phyloP scores from a whole-genome alignment of 1,284 basidiomycete species.

The Marasmius fiardii region DNA sequence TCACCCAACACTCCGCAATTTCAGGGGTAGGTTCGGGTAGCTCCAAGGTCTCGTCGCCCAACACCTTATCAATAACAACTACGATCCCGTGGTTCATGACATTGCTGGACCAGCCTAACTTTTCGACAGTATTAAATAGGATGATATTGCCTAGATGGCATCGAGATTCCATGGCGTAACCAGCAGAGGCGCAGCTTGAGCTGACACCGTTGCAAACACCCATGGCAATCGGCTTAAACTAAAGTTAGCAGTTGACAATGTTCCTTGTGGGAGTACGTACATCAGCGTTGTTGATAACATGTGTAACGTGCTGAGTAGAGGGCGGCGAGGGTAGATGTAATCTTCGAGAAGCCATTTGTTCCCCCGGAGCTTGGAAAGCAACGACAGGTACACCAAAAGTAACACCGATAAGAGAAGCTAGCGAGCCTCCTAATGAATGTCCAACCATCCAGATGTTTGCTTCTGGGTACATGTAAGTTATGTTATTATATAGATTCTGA shows the following conservation, averaged over 20 bases:
- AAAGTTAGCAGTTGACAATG: neutral
- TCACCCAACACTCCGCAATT: constrained; percentile 29
- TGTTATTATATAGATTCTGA: constrained; percentile 75
- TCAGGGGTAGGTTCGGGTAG: constrained; percentile 36
- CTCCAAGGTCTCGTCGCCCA: constrained; percentile 42
- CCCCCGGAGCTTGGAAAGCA: constrained; percentile 80
- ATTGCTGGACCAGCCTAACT: constrained; percentile 77
- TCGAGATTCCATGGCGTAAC: constrained; percentile 63
- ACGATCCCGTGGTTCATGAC: constrained; percentile 68
- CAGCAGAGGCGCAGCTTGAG: constrained; percentile 55
- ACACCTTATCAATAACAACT: constrained; percentile 61
- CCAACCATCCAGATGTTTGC: constrained; percentile 81
- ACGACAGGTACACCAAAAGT: constrained; percentile 86
- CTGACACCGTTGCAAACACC: constrained; percentile 59
- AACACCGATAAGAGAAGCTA: constrained; percentile 76
- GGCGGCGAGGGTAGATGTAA: constrained; percentile 74
- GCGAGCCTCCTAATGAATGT: constrained; percentile 75
- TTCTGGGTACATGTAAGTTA: constrained; percentile 79
- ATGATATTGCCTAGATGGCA: constrained; percentile 85
- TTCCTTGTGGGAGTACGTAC: constrained; percentile 21
- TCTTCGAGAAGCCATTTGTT: constrained; percentile 68
- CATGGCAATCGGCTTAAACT: constrained; percentile 55
- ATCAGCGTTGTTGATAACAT: constrained; percentile 72
- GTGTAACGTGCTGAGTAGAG: constrained; percentile 58
- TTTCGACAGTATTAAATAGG: constrained; percentile 85